Evolutionary conservation across 2,329 filamentous ascomycete species (phyloP).

Genomic region (Trichoderma atroviride): DNA sequence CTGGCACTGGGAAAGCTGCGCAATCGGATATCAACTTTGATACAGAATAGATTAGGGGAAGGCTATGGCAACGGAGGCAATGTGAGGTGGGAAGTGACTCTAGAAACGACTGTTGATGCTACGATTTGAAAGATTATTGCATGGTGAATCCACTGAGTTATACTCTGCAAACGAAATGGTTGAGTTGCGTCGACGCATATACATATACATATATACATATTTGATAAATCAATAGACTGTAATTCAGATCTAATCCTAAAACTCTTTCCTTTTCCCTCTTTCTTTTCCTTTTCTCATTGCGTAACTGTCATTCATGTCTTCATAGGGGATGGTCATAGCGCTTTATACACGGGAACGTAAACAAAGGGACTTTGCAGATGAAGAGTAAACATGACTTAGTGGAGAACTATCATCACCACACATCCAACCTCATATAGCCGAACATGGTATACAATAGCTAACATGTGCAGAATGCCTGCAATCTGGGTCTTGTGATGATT

Average conservation of each 20-base stretch:
- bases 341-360: not conserved
- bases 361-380: not conserved
- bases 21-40: conserved; percentile 73
- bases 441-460: not conserved
- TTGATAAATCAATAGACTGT: not conserved
- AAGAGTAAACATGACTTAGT: conserved; percentile 4
- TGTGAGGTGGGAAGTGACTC: conserved; percentile 89
- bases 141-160: not conserved
- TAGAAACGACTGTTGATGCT: conserved; percentile 65
- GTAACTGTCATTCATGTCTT: not conserved
- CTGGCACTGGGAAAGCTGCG: conserved; percentile 72
- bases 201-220: not conserved
- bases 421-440: not conserved
- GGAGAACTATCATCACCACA: conserved; percentile 9
- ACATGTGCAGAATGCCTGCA: not conserved
- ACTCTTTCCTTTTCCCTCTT: not conserved
- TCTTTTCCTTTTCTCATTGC: not conserved
- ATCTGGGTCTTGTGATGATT: not conserved
- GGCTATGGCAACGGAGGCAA: conserved; percentile 80
- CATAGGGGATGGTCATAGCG: not conserved
- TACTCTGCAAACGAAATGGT: not conserved
- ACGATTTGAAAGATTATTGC: conserved; percentile 29
- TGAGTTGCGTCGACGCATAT: not conserved
- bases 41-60: conserved; percentile 84
- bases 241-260: not conserved